Evolutionary conservation across 2,329 filamentous ascomycete genomes (phyloP), one percentile per base, ranked within the genome.

Genomic region (Macroventuria anomochaeta): DNA sequence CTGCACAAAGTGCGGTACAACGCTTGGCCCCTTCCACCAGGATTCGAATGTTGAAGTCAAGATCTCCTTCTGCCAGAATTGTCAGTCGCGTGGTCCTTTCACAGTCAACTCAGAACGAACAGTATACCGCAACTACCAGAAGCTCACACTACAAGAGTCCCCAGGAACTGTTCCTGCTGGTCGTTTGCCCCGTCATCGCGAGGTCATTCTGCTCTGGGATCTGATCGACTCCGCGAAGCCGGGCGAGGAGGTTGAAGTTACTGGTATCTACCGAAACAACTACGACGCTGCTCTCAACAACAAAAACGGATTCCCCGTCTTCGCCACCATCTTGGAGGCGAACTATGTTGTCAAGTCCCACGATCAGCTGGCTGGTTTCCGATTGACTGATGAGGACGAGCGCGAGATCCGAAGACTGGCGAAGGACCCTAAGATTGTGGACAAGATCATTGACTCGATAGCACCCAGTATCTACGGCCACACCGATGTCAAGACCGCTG

Each of bases 201-300:
- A 99, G 72, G 93, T 99, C 31, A 92, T 99, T 59, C 84, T 99
- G 11, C 85, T 99, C 2, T 97, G 95, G 86, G 95, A 99, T 77
- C 82, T 99, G 48, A 99, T 99, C 63, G 95, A 99, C 76, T 90
- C 86, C 59, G 93, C 93, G 34, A 99, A 99, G 79, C 95, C 95
- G 23, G 95, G 95, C 50, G 95, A 99, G 76, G 96, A 99, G 73
- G 93, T 99, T 51, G 95, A 99, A 71, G 88, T 99, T 8, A 97
- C 93, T 7, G 95, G 95, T 59, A 90, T 96, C 64, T 99, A 99
- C 78, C 88, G 92, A 66, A 99, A 99, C 81, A 97, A 96, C 78
- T 99, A 97, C 70, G 93, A 97, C 73, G 93, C 95, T 3, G 91
- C 96, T 65, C 84, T 99, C 48, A 99, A 99, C 79, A 97, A 97